Conservation (phyloP, 2,329 filamentous ascomycete species). For the Paracoccidioides lutzii region DNA sequence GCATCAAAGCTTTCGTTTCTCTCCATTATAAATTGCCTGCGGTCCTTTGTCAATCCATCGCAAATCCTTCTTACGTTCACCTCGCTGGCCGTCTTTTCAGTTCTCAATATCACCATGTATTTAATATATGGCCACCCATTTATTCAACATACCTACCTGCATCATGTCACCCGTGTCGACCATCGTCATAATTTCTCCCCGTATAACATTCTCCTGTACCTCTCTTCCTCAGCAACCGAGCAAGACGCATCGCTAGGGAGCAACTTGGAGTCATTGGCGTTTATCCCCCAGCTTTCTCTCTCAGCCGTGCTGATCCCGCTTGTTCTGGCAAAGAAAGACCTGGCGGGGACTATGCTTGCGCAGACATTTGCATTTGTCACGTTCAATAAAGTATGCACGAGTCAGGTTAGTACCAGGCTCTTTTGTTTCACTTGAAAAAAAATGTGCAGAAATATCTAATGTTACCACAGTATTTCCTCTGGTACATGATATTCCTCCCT, state of each 20-base stretch:
- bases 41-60: conserved; percentile 26
- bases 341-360: conserved; percentile 74
- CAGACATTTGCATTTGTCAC: conserved; percentile 96
- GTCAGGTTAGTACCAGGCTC: conserved; percentile 52
- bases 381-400: conserved; percentile 98
- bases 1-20: not conserved
- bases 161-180: conserved; percentile 85
- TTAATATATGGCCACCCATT: conserved; percentile 65
- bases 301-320: conserved; percentile 65
- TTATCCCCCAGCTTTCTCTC: conserved; percentile 74
- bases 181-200: conserved; percentile 98
- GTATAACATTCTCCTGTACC: conserved; percentile 84
- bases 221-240: conserved; percentile 54
- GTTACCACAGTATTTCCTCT: conserved; percentile 71
- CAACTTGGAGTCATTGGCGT: conserved; percentile 66
- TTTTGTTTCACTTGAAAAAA: not conserved
- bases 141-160: conserved; percentile 77
- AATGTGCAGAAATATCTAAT: too few species aligned
- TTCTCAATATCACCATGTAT: conserved; percentile 70
- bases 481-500: conserved; percentile 90
- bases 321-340: conserved; percentile 63
- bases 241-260: conserved; percentile 11
- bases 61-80: conserved; percentile 34
- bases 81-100: conserved; percentile 60
- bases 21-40: conserved; percentile 1